Percentiles rank a stretch among this genome's conserved stretches.
phyloP scores from a whole-genome alignment of 805 yeast genomes.

The Suhomyces vadensis region DNA sequence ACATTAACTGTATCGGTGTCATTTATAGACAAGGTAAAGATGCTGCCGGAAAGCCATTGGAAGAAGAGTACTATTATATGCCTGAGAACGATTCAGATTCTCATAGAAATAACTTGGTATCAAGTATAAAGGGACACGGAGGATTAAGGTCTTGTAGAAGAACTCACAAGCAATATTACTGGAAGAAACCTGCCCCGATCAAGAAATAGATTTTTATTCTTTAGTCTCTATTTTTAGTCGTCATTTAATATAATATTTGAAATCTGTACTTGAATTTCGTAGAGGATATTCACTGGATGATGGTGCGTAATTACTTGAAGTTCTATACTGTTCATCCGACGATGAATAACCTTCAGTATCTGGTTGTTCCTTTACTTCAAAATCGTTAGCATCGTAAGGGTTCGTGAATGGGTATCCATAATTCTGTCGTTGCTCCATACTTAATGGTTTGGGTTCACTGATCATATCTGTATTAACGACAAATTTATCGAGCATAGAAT shows the following conservation, averaged over 20 bases:
- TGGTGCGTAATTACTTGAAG: conserved; percentile 7
- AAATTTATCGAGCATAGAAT: not conserved
- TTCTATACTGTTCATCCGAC: not conserved
- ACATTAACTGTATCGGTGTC: conserved; percentile 71
- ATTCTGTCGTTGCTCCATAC: conserved; percentile 20
- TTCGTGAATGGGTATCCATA: conserved; percentile 30
- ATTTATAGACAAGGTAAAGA: conserved; percentile 90
- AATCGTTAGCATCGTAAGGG: conserved; percentile 11
- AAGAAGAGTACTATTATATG: conserved; percentile 89
- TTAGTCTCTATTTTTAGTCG: not conserved
- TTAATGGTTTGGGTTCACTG: conserved; percentile 30
- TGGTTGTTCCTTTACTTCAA: not conserved
- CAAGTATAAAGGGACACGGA: conserved; percentile 77
- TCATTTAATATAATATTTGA: not conserved
- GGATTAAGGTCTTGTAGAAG: conserved; percentile 85
- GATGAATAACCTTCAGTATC: not conserved
- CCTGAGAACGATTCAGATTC: conserved; percentile 77
- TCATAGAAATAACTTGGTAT: conserved; percentile 68
- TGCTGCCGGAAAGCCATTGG: conserved; percentile 93
- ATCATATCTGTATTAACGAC: conserved; percentile 12
- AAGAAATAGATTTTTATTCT: conserved; percentile 27
- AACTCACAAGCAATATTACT: conserved; percentile 86
- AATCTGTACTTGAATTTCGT: conserved; percentile 7
- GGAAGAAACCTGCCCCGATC: conserved; percentile 61
- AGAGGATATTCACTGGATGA: conserved; percentile 2